Evolutionary conservation across 2,329 filamentous ascomycete species (phyloP), one percentile per base, ranked within the genome.

Genomic region (Pezicula rhizophila): DNA sequence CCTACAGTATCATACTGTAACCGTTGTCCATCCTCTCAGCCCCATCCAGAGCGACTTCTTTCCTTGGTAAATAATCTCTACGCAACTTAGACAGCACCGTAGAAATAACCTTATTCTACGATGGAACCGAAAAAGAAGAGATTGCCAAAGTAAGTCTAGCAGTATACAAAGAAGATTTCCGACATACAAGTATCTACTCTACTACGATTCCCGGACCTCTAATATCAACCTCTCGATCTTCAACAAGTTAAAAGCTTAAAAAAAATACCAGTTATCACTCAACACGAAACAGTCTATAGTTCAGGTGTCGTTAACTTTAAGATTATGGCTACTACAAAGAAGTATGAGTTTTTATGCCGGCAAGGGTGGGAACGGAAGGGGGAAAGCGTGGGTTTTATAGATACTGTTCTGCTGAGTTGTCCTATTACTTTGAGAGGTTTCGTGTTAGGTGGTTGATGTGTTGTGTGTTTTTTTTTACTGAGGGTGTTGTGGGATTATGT

Each of bases 91-190:
- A 51, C 31, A 41, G 26, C 39, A 23, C 6, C 2, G 35, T 15
- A 28, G 48, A 31, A 18, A 45, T 15, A 34, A 39, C 41, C 8
- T 42, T 34, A 25, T 12, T 46, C 28, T 8, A 47, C 31, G 20
- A 45, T 8, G 26, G 31, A 20, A 17, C 28, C 20, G 8, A 28
- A 20, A 34, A 33, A 0, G 10, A 41, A 42, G 8, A 25, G 40
- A 23, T 14, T 38, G 39, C 54, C 18, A 52, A 47, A 33, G 55
- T 48, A 17, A 57, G 59, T 3, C 42, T 61, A 14, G 50, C 52
- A 43, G 40, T 51, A 26, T 60, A 58, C 54, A 61, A 61, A 43
- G 59, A 61, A 45, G 52, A 57, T 42, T 52, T 56, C 40, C 55
- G 57, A 8, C 45, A 49, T 25, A 45, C 40, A 25, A 50, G 57